A percentile compares a stretch with the other conserved stretches of the same genome.
phyloP scores from a whole-genome alignment of 2,329 filamentous ascomycete species.

The Neoarthrinium moseri region DNA sequence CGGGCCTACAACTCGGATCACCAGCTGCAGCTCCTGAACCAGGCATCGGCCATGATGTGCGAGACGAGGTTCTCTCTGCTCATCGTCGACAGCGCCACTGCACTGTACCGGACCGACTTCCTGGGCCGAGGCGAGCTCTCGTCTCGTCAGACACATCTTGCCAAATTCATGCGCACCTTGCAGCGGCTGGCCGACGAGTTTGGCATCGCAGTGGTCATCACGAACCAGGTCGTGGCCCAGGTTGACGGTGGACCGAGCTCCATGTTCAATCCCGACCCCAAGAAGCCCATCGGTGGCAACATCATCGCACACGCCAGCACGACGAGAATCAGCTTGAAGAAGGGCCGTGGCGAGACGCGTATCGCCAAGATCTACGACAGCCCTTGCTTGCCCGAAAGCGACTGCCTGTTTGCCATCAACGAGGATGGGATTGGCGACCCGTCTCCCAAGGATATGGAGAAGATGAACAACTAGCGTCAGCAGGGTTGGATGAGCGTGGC shows the following conservation, averaged over 20 bases:
- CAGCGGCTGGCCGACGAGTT: conserved; percentile 81
- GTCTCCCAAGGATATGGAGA: conserved; percentile 91
- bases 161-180: conserved; percentile 83
- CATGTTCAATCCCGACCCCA: conserved; percentile 99
- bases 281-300: conserved; percentile 98
- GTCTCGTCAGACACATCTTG: conserved; percentile 84
- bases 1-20: conserved; percentile 98
- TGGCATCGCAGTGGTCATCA: conserved; percentile 96
- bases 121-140: conserved; percentile 94
- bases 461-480: conserved; percentile 33
- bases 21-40: conserved; percentile 90
- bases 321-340: conserved; percentile 90
- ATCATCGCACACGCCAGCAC: conserved; percentile 98
- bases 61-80: conserved; percentile 96
- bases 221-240: conserved; percentile 97
- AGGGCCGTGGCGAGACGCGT: conserved; percentile 90
- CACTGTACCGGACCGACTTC: conserved; percentile 95
- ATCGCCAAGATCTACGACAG: conserved; percentile 99
- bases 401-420: conserved; percentile 94
- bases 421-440: conserved; percentile 97
- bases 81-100: conserved; percentile 93
- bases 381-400: conserved; percentile 92
- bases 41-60: conserved; percentile 98
- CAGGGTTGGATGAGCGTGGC: neutral
- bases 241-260: conserved; percentile 93